These are phyloP conservation scores for Phoma sp. DNA, from an alignment of 2,329 filamentous ascomycete species.

Conservation along the genomic window DNA sequence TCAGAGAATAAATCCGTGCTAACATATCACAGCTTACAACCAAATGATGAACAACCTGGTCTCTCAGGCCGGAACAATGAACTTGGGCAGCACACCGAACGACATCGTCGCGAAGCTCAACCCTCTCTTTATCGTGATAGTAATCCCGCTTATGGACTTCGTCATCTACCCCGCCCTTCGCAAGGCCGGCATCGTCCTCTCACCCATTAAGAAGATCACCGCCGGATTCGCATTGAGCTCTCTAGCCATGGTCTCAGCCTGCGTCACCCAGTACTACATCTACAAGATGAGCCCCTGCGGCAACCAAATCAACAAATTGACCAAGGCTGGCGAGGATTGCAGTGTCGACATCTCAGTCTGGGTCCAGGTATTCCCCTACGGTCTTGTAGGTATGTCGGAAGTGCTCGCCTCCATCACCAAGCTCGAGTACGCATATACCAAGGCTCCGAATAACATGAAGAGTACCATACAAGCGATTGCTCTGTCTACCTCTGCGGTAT, in stretches of 20 bases:
- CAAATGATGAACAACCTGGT: constrained; percentile 68
- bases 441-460: constrained; percentile 67
- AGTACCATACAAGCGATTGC: constrained; percentile 45
- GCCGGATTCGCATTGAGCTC: constrained; percentile 70
- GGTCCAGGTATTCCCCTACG: constrained; percentile 60
- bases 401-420: constrained; percentile 72
- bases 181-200: constrained; percentile 68
- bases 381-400: constrained; percentile 64
- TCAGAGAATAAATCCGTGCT: not conserved
- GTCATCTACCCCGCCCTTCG: constrained; percentile 73
- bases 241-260: constrained; percentile 65
- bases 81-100: constrained; percentile 73
- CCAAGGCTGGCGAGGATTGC: constrained; percentile 51
- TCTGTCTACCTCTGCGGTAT: constrained; percentile 44
- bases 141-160: constrained; percentile 65
- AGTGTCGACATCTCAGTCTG: constrained; percentile 59
- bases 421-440: constrained; percentile 58
- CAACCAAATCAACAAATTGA: constrained; percentile 36
- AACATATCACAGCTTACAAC: constrained; percentile 35
- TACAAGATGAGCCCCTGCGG: constrained; percentile 41
- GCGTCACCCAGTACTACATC: constrained; percentile 63
- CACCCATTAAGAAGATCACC: constrained; percentile 77
- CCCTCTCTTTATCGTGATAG: constrained; percentile 75
- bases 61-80: constrained; percentile 72
- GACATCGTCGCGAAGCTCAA: constrained; percentile 79